These are phyloP conservation scores for Ceratobasidium papillatum DNA, from an alignment of 1,284 basidiomycete species.

Conservation along the genomic window DNA sequence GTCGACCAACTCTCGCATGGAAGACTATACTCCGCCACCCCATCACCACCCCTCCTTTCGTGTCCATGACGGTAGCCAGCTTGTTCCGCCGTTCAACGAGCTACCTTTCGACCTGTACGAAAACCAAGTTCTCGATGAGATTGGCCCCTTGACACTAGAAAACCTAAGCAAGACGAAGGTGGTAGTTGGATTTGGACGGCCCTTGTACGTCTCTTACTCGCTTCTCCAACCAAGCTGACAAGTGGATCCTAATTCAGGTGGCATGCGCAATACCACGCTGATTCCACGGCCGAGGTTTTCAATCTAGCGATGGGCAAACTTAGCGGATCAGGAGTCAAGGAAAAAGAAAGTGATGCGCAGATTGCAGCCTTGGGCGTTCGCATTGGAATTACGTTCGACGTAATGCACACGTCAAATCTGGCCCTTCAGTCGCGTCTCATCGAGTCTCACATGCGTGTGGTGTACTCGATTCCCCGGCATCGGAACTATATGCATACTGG, in stretches of 20 bases:
- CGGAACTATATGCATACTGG: constrained; percentile 43
- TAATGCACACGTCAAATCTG: not conserved
- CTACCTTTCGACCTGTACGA: not conserved
- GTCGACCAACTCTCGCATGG: not conserved
- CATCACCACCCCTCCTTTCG: not conserved
- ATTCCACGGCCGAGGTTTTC: not conserved
- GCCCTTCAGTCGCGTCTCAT: not conserved
- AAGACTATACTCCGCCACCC: not conserved
- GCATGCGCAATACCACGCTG: not conserved
- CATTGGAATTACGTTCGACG: not conserved
- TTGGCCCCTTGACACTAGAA: not conserved
- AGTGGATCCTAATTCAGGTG: not conserved
- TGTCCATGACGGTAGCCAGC: not conserved
- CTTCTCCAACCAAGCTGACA: not conserved
- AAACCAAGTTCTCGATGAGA: not conserved
- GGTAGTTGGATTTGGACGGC: not conserved
- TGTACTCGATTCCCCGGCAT: constrained; percentile 41
- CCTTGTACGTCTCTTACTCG: not conserved
- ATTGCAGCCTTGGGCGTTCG: constrained; percentile 3
- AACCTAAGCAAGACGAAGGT: not conserved
- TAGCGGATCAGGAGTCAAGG: not conserved
- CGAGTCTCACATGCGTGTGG: constrained; percentile 41
- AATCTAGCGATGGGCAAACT: not conserved
- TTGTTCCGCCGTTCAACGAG: not conserved
- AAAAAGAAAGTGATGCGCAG: not conserved